Base-by-base conservation (phyloP, 306 rosid species). In the Cajanus cajan region DNA sequence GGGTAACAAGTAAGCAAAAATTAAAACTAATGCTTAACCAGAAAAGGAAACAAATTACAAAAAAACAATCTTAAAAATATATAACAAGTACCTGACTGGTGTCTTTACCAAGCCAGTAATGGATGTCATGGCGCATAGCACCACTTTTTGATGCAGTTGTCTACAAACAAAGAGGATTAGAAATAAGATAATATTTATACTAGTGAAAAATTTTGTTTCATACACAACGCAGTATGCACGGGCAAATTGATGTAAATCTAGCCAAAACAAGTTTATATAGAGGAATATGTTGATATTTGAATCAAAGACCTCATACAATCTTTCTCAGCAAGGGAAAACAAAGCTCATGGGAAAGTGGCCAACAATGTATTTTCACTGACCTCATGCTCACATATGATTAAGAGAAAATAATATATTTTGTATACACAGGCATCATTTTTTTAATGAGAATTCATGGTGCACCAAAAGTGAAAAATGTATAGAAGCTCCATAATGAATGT, bases 71-170 rank as follows among this genome's bases (percentile, higher is more conserved):
- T 57, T 4, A 57, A 22, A 4, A 9, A 57, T 57, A 57, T 6
- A 57, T 24, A 61, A 61, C 13, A 62, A 76, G 10, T 82, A 88
- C 98, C 94, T 93, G 97, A 78, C 91, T 84, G 54, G 98, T 91
- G 83, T 91, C 97, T 85, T 89, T 91, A 78, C 98, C 98, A 71
- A 93, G 92, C 98, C 98, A 93, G 76, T 93, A 93, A 90, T 93
- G 98, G 69, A 93, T 91, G 75, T 93, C 98, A 76, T 93, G 92
- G 41, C 90, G 92, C 85, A 93, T 73, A 45, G 94, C 84, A 74
- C 98, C 98, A 73, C 91, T 88, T 86, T 93, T 93, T 82, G 87
- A 86, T 41, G 94, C 80, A 67, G 92, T 91, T 62, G 98, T 93
- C 98, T 93, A 74, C 81, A 78, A 19, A 70, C 44, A 70, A 52